Conservation (phyloP, 1,284 basidiomycete species). For the Sphagnurus paluster region DNA sequence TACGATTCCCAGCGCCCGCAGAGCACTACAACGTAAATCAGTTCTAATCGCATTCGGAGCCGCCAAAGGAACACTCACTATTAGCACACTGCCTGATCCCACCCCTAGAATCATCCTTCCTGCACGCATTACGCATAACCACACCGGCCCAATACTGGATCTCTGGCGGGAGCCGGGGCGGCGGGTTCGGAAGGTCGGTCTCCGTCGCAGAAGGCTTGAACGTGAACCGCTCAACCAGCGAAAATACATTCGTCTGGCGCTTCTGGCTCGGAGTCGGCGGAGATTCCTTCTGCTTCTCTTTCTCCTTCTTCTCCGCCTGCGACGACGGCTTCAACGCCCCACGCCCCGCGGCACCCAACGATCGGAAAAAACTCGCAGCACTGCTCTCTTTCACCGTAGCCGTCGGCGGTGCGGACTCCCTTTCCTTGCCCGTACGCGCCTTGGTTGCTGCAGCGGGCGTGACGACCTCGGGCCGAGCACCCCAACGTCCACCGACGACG, state of each 20-base stretch:
- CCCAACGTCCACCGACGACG: slow-evolving; percentile 31
- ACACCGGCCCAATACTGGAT: slow-evolving; percentile 99
- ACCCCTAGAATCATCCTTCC: slow-evolving; percentile 92
- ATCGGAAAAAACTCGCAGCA: slow-evolving; percentile 23
- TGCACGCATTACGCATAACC: slow-evolving; percentile 98
- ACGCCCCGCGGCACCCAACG: slow-evolving; percentile 21
- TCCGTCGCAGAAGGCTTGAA: slow-evolving; percentile 87
- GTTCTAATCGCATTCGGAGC: slow-evolving; percentile 10
- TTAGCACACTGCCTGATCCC: slow-evolving; percentile 98
- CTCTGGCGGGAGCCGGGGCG: slow-evolving; percentile 78
- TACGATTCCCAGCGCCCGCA: slow-evolving; percentile 95
- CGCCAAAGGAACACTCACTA: slow-evolving; percentile 52
- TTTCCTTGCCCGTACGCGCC: slow-evolving; percentile 31
- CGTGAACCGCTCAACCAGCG: slow-evolving; percentile 94
- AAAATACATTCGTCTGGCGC: slow-evolving; percentile 88
- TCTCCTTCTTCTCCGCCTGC: slow-evolving; percentile 7
- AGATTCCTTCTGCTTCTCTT: slow-evolving; percentile 3
- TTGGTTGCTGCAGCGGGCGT: slow-evolving; percentile 21
- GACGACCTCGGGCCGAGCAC: slow-evolving; percentile 21
- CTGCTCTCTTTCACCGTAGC: slow-evolving; percentile 7
- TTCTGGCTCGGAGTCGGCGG: too few relatives aligned
- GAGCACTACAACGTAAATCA: slow-evolving; percentile 56
- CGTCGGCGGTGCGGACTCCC: slow-evolving; percentile 20
- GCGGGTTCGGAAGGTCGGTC: slow-evolving; percentile 67
- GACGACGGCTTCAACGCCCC: slow-evolving; percentile 20